phyloP scores from a whole-genome alignment of 2,329 filamentous ascomycete species.

The Sporothrix variecibatus region DNA sequence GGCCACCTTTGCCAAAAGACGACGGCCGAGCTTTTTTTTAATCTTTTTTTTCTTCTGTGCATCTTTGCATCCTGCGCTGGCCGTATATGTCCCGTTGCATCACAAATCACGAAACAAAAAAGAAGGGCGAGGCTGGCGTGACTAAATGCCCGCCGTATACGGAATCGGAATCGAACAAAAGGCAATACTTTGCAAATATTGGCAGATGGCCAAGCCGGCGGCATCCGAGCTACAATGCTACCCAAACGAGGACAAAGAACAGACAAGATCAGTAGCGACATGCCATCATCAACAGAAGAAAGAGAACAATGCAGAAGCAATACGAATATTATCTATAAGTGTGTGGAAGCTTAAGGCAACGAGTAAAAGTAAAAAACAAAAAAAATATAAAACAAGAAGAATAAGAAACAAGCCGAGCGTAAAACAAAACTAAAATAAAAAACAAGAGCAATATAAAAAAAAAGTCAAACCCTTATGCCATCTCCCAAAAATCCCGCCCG shows the following conservation, averaged over 20 bases:
- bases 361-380: slow-evolving; percentile 14
- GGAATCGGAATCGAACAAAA: background rate
- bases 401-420: background rate
- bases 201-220: background rate
- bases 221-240: background rate
- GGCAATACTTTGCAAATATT: background rate
- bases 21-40: background rate
- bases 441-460: background rate
- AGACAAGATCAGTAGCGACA: background rate
- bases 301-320: background rate
- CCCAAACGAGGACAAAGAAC: background rate
- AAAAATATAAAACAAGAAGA: background rate
- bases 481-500: slow-evolving; percentile 18
- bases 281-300: background rate
- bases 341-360: background rate
- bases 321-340: slow-evolving; percentile 13
- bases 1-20: background rate
- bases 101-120: background rate
- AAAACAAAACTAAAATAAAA: background rate
- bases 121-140: background rate
- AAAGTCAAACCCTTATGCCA: background rate
- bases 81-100: background rate
- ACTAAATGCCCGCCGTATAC: background rate
- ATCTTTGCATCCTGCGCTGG: background rate
- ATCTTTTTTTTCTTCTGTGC: no score